A percentile compares a stretch with the other conserved stretches of the same genome.
phyloP scores from a whole-genome alignment of 2,329 filamentous ascomycete genomes.

The Neoascochyta sp. region DNA sequence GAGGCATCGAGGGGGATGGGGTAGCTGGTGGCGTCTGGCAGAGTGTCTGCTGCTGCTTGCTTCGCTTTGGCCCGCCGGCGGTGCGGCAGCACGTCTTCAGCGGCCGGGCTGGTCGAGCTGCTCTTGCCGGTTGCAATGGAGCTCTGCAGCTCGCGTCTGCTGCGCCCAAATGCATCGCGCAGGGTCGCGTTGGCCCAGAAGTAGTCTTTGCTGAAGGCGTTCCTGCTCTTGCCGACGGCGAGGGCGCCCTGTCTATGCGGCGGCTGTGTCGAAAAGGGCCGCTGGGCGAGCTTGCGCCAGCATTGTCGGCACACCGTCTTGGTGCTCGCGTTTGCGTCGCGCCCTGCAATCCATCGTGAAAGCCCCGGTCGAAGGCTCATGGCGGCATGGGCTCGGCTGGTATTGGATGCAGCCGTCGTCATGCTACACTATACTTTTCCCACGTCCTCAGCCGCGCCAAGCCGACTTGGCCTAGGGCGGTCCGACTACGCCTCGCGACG shows the following conservation, averaged over 20 bases:
- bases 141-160: constrained; percentile 31
- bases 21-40: constrained; percentile 13
- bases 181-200: constrained; percentile 38
- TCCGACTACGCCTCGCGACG: constrained; percentile 1
- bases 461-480: constrained; percentile 1
- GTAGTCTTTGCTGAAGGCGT: constrained; percentile 37
- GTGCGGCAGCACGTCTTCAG: constrained; percentile 34
- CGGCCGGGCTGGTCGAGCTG: constrained; percentile 2
- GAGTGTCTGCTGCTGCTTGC: constrained; percentile 18
- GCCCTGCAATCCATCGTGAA: constrained; percentile 24
- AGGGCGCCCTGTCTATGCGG: constrained; percentile 27
- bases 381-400: constrained; percentile 28
- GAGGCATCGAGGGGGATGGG: constrained; percentile 57
- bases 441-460: constrained; percentile 6
- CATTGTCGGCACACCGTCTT: constrained; percentile 35
- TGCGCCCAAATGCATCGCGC: constrained; percentile 28
- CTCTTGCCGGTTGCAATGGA: constrained; percentile 18
- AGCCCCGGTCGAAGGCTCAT: constrained; percentile 39
- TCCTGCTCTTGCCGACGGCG: constrained; percentile 28
- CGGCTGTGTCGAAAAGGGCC: constrained; percentile 26
- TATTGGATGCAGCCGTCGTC: no score
- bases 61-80: constrained; percentile 32
- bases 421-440: constrained; percentile 9
- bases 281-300: constrained; percentile 27
- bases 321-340: constrained; percentile 27